Percentiles rank a stretch among this genome's conserved stretches.
These are phyloP conservation scores for Xerocomellus intermedius DNA, from an alignment of 768 basidiomycete genomes.

Conservation along the genomic window DNA sequence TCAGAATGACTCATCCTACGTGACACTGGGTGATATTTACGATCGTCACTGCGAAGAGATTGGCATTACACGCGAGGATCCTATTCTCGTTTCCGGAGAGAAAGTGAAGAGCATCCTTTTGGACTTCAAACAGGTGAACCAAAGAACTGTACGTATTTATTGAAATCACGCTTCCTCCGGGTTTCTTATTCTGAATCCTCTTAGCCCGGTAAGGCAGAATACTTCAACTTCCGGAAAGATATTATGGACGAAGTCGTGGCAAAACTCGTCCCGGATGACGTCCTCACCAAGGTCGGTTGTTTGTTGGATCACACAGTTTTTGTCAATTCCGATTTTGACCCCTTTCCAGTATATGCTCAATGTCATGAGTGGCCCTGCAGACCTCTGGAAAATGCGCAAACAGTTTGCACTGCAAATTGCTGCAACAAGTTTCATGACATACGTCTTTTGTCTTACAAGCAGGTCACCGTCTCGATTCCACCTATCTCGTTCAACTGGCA, in stretches of 20 bases:
- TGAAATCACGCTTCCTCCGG: background rate
- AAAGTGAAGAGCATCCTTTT: constrained; percentile 71
- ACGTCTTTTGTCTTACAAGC: constrained; percentile 78
- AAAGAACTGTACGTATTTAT: constrained; percentile 36
- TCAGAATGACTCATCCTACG: constrained; percentile 89
- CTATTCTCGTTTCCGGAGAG: constrained; percentile 81
- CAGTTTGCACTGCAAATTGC: constrained; percentile 93
- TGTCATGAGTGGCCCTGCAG: constrained; percentile 78
- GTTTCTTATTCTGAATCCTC: constrained; percentile 1
- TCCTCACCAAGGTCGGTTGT: constrained; percentile 69
- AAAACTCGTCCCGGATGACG: constrained; percentile 88
- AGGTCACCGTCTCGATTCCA: constrained; percentile 84
- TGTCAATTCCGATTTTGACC: background rate
- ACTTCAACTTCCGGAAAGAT: constrained; percentile 73
- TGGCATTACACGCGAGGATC: constrained; percentile 83
- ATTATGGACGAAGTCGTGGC: constrained; percentile 82
- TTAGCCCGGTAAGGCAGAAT: constrained; percentile 64
- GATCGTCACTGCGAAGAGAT: constrained; percentile 80
- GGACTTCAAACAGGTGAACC: constrained; percentile 51
- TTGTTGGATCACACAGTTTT: background rate
- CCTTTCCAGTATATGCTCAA: constrained; percentile 78
- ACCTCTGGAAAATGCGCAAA: constrained; percentile 96
- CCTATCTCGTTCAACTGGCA: constrained; percentile 84
- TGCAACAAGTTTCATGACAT: constrained; percentile 89
- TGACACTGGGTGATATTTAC: constrained; percentile 90